phyloP scores from a whole-genome alignment of 2,329 filamentous ascomycete genomes.

The Hypoxylon sp. region DNA sequence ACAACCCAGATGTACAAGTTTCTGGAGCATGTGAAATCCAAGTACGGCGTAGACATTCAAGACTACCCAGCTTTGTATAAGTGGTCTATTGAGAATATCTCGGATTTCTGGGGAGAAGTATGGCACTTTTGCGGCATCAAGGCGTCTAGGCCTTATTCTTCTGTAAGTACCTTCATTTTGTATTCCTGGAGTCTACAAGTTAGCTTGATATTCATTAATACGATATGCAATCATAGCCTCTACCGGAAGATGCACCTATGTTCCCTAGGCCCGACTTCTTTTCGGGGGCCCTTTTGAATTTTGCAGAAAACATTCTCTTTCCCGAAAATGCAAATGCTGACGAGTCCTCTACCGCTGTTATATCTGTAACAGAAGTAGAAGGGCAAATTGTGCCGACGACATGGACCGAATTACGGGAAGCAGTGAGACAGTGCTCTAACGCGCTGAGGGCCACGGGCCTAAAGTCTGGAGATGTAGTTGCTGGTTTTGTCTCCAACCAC shows the following conservation, averaged over 20 bases:
- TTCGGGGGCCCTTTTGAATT: conserved; percentile 80
- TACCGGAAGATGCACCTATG: conserved; percentile 73
- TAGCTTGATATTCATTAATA: conserved; percentile 3
- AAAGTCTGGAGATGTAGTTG: conserved; percentile 63
- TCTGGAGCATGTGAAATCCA: conserved; percentile 72
- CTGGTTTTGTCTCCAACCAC: conserved; percentile 88
- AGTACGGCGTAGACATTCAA: conserved; percentile 68
- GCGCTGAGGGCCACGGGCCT: conserved; percentile 74
- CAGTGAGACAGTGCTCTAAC: conserved; percentile 76
- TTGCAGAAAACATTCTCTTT: conserved; percentile 93
- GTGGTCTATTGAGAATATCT: conserved; percentile 83
- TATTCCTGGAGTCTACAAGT: background rate
- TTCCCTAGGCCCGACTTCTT: conserved; percentile 92
- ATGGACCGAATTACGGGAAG: conserved; percentile 82
- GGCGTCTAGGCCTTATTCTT: conserved; percentile 68
- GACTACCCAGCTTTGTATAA: conserved; percentile 79
- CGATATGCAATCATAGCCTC: conserved; percentile 62
- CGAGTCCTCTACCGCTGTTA: conserved; percentile 72
- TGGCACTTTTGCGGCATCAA: conserved; percentile 85
- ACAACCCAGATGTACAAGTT: conserved; percentile 78
- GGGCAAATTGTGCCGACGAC: conserved; percentile 65
- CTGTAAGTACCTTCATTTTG: conserved; percentile 56
- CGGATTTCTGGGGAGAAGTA: conserved; percentile 82
- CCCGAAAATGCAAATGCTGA: conserved; percentile 67
- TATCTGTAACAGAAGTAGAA: conserved; percentile 80